phyloP scores from a whole-genome alignment of 345 rosid genomes.

The Atalantia buxifolia region DNA sequence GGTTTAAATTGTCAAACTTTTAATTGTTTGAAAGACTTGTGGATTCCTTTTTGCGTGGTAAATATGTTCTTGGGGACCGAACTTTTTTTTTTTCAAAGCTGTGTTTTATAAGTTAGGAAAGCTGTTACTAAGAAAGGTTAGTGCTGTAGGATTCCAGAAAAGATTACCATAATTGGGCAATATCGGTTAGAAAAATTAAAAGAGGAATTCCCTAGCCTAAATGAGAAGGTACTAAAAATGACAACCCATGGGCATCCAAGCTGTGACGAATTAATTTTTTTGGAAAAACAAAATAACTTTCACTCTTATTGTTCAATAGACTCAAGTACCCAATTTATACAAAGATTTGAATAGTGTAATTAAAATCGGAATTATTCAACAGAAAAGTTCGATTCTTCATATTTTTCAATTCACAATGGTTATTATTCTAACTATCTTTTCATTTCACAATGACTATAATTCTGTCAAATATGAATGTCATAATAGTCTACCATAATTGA shows the following conservation, averaged over 20 bases:
- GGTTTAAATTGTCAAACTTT: conserved; percentile 11
- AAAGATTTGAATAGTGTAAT: no score
- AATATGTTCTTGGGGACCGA: neutral
- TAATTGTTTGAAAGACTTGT: conserved; percentile 16
- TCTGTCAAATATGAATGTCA: no score
- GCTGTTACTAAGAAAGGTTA: neutral
- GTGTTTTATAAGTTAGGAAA: conserved; percentile 6
- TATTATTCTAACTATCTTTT: neutral
- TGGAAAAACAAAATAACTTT: no score
- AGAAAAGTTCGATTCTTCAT: neutral
- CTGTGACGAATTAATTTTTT: neutral
- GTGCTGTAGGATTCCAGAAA: neutral
- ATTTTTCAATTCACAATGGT: neutral
- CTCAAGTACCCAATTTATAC: no score
- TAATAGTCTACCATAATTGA: neutral
- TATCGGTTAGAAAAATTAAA: conserved; percentile 11
- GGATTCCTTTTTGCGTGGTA: conserved; percentile 16
- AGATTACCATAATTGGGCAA: neutral
- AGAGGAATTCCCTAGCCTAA: conserved; percentile 9
- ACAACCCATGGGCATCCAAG: neutral
- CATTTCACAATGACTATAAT: neutral
- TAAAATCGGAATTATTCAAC: no score
- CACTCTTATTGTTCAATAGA: no score
- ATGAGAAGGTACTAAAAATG: neutral
- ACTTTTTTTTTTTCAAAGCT: neutral